Evolutionary conservation across 202 grass and related monocot genomes (phyloP).

Genomic region (Elaeis oleifera): DNA sequence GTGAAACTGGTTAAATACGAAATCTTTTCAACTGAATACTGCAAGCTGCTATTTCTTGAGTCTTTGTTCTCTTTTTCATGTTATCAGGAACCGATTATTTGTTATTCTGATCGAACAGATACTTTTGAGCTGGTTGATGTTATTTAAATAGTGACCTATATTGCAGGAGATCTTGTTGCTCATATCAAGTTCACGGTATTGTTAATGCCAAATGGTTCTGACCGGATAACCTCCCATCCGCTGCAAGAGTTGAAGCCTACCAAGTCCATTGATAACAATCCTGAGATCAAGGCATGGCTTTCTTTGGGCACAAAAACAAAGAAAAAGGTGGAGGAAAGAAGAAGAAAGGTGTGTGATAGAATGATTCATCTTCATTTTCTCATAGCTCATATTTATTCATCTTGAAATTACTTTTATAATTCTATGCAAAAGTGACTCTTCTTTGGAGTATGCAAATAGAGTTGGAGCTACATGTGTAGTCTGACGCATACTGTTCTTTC

Average conservation of each 20-base stretch:
- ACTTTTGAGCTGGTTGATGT: background rate
- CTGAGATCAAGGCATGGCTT: slow-evolving; percentile 91
- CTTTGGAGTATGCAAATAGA: no score
- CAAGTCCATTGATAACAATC: slow-evolving; percentile 55
- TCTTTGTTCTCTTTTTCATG: background rate
- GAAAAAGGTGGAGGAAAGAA: slow-evolving; percentile 99
- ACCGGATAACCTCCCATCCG: slow-evolving; percentile 62
- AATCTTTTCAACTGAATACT: no score
- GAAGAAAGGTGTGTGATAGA: slow-evolving; percentile 56
- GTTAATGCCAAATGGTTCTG: slow-evolving; percentile 86
- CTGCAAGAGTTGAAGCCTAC: slow-evolving; percentile 56
- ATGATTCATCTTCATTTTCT: no score
- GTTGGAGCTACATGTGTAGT: no score
- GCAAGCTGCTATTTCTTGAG: no score
- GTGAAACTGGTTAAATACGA: no score
- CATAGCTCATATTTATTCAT: no score
- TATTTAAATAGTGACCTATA: slow-evolving; percentile 2
- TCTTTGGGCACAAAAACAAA: slow-evolving; percentile 89
- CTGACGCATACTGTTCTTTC: no score
- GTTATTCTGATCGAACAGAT: background rate
- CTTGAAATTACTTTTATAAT: no score
- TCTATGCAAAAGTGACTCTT: no score
- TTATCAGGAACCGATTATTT: background rate
- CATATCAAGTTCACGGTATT: slow-evolving; percentile 97
- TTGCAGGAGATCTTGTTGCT: slow-evolving; percentile 82